Conservation (phyloP, 257 asterid genomes). For the Voacanga thouarsii region DNA sequence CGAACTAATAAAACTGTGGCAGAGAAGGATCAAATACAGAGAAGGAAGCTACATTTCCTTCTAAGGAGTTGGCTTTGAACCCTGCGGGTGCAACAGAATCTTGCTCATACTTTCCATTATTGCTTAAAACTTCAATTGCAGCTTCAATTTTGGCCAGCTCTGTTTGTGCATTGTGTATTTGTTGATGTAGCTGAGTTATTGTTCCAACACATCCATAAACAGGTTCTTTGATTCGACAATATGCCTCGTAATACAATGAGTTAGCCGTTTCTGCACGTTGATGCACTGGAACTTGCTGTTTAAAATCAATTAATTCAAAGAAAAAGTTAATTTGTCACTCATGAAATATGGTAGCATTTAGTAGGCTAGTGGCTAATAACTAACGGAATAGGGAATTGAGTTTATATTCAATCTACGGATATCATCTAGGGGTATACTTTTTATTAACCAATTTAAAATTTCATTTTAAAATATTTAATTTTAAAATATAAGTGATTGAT, state of each 20-base stretch:
- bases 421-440: no score
- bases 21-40: neutral
- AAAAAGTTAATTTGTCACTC: no score
- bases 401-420: no score
- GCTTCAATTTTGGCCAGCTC: conserved; percentile 53
- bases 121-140: conserved; percentile 24
- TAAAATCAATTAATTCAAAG: no score
- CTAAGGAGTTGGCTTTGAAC: neutral
- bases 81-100: neutral
- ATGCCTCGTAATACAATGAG: conserved; percentile 54
- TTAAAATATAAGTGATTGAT: no score
- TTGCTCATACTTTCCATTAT: neutral
- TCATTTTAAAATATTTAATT: no score
- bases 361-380: no score
- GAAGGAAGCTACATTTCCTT: neutral
- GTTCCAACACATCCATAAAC: conserved; percentile 62
- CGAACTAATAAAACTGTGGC: neutral
- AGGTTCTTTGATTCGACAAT: conserved; percentile 53
- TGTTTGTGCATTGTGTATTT: conserved; percentile 36
- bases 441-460: no score
- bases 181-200: conserved; percentile 38
- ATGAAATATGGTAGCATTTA: no score
- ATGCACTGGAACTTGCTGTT: conserved; percentile 51
- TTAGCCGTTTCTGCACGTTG: conserved; percentile 53
- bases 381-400: no score